Base-by-base conservation (phyloP, 257 asterid species). In the Penstemon barbatus region DNA sequence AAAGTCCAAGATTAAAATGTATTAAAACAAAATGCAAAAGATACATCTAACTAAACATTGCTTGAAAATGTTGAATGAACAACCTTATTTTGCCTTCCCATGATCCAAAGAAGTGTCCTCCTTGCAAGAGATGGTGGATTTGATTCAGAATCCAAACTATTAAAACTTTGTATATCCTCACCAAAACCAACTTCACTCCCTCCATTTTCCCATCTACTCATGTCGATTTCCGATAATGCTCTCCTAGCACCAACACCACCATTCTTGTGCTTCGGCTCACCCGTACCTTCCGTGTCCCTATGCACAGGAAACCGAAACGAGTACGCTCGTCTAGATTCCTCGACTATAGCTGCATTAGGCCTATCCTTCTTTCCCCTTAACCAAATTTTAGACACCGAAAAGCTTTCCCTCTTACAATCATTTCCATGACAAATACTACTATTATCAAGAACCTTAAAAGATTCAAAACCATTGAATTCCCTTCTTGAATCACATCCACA, bases 51-150 rank as follows among this genome's bases (percentile, higher is more conserved):
- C 82, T 89, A 87, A 72, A 79, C 86, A 77, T 89, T 72, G 66
- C 79, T 63, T 18, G 88, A 72, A 80, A 71, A 78, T 1, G 86
- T 64, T 36, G 95, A 73, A 59, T 89, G 91, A 52, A 84, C 89
- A 48, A 84, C 91, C 81, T 86, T 92, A 75, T 85, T 90, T n/a
- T 80, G 93, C 76, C 79, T 85, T 50, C 97, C 87, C 91, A 84
- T 85, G 8, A 92, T 75, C 98, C 98, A 92, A 9, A 75, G 74
- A n/a, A 92, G 82, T 43, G 93, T 92, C 74, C 88, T 86, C 75
- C 87, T 85, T 0, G 91, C 90, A 84, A 86, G 84, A 41, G 98
- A 87, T 7, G 88, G 87, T 9, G 74, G 70, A 66, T 85, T 79
- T 66, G 79, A 69, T 33, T 79, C 82, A 68, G 81, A 84, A 84